Conservation (phyloP, 2,329 filamentous ascomycete species). For the Fusarium luffae region DNA sequence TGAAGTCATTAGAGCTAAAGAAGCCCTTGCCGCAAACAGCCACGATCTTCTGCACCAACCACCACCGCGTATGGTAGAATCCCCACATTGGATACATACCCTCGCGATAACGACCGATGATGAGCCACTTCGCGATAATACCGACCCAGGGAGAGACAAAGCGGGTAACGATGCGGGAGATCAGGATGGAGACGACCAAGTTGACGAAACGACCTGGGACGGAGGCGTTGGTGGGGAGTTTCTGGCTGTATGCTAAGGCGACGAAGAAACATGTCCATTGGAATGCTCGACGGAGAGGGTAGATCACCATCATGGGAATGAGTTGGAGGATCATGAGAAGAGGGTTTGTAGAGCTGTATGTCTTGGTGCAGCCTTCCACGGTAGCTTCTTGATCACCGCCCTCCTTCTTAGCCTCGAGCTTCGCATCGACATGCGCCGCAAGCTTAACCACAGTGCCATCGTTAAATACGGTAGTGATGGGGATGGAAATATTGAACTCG, state of each 20-base stretch:
- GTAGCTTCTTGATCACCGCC: accelerated
- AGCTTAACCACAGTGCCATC: not conserved
- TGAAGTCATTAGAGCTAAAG: not conserved
- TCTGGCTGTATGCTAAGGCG: constrained; percentile 2
- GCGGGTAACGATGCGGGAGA: not conserved
- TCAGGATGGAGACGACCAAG: constrained; percentile 1
- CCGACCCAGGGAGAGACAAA: not conserved
- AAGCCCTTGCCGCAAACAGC: not conserved
- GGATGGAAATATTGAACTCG: not conserved
- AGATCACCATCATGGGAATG: not conserved
- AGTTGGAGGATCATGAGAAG: constrained; percentile 4
- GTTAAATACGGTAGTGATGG: constrained; percentile 11
- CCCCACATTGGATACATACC: constrained; percentile 13
- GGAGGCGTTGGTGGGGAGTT: constrained; percentile 3
- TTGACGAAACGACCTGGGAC: constrained; percentile 2
- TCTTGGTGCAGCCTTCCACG: not conserved
- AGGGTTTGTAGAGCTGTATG: not conserved
- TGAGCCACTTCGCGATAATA: constrained; percentile 9
- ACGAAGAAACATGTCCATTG: constrained; percentile 23
- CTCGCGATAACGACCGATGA: constrained; percentile 1
- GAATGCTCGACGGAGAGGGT: not conserved
- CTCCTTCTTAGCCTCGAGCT: not conserved
- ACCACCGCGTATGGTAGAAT: constrained; percentile 15
- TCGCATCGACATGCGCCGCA: not conserved
- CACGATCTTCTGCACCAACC: constrained; percentile 19